Conservation (phyloP, 2,329 filamentous ascomycete genomes). For the Alternaria sp. region DNA sequence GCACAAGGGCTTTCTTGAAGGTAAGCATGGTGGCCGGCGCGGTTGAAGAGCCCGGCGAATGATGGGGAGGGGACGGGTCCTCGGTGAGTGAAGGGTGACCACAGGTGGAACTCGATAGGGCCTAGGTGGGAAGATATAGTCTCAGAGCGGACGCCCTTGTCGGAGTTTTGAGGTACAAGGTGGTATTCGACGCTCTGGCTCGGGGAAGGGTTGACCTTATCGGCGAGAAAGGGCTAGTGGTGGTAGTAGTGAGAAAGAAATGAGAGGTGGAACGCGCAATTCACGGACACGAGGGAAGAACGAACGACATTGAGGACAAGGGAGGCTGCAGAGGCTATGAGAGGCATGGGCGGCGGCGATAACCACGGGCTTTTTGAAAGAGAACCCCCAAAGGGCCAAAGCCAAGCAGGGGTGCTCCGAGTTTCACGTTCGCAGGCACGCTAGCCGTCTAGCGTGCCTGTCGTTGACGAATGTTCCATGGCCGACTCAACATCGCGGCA, state of each 20-base stretch:
- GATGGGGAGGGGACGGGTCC: slow-evolving; percentile 1
- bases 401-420: slow-evolving; percentile 15
- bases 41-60: slow-evolving; percentile 2
- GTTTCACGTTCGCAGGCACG: slow-evolving; percentile 16
- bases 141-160: slow-evolving; percentile 17
- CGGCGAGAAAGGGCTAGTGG: slow-evolving; percentile 3
- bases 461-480: slow-evolving; percentile 8
- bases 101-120: slow-evolving; percentile 8
- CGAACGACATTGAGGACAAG: not conserved
- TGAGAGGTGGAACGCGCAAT: slow-evolving; percentile 9
- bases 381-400: slow-evolving; percentile 3
- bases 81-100: not conserved
- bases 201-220: slow-evolving; percentile 11
- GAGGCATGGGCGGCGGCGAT: slow-evolving; percentile 1
- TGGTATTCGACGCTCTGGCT: slow-evolving; percentile 5
- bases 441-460: slow-evolving; percentile 11
- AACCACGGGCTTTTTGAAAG: slow-evolving; percentile 8
- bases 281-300: slow-evolving; percentile 4
- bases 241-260: slow-evolving; percentile 2
- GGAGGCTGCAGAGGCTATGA: not conserved
- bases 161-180: slow-evolving; percentile 7
- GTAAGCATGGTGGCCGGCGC: slow-evolving; percentile 70
- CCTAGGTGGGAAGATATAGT: slow-evolving; percentile 11
- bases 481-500: slow-evolving; percentile 5
- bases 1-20: slow-evolving; percentile 76